Base-by-base conservation (phyloP, 305 asterid species). In the Solanum chacoense region DNA sequence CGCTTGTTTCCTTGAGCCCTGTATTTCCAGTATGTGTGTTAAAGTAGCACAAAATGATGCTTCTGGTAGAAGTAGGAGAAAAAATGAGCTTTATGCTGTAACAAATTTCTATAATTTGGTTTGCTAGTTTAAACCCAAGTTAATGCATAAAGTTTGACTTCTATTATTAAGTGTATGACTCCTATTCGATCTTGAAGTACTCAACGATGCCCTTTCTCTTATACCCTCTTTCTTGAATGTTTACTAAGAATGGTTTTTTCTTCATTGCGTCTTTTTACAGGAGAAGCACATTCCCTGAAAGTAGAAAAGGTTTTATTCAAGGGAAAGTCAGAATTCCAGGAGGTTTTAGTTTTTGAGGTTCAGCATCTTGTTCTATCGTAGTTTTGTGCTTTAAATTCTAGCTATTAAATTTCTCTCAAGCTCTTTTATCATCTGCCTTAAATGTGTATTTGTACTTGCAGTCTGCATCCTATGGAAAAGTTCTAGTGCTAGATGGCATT, bases 341-440 rank as follows among this genome's bases (percentile, higher is more conserved):
- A 96, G 91, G 98, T 97, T 91, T 90, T 97, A 90, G 98, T 97
- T 90, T 97, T 97, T 87, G 94, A 97, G 99, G 99, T 97, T 89
- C 74, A 63, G 87, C 92, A 79, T 91, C 92, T 90, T 84, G 24
- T 84, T 85, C 34, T 45, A 18, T 72, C 16, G 22, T 8, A 7
- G n/a, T 88, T 83, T 32, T 59, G 3, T 79, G 2, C 40, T 69
- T 24, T 69, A 80, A 84, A 32, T 83, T 79, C 4, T 87, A 12
- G 35, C 69, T 77, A 63, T 16, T 29, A 29, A 88, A 36, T 88
- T 26, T 72, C 77, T 87, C 85, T 81, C 45, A 79, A 59, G 28
- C 65, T 50, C 65, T 72, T 42, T 89, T 81, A 42, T 81, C 86
- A 28, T 81, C 86, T 31, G 42, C 32, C 31, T 32, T 84, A 31